Conservation (phyloP, 495 filamentous ascomycete species). For the Daldinia childiae region DNA sequence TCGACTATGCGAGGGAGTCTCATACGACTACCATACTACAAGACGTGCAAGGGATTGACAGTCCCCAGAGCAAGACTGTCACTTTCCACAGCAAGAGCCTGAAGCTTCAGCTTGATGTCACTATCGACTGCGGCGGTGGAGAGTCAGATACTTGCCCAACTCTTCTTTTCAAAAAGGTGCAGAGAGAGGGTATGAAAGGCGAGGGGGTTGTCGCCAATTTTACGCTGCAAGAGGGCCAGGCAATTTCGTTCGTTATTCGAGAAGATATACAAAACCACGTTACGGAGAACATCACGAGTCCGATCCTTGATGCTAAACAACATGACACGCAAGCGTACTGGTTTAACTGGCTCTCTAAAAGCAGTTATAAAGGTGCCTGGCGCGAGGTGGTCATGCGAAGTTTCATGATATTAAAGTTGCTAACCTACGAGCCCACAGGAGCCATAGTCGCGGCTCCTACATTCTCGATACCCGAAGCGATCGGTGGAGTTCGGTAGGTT, state of each 20-base stretch:
- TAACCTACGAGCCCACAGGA: slow-evolving; percentile 69
- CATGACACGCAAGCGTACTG: slow-evolving; percentile 72
- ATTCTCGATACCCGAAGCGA: slow-evolving; percentile 76
- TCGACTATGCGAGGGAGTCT: slow-evolving; percentile 69
- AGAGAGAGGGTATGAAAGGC: slow-evolving; percentile 60
- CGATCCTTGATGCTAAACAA: slow-evolving; percentile 66
- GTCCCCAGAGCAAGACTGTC: slow-evolving; percentile 64
- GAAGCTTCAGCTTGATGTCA: slow-evolving; percentile 71
- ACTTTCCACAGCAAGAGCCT: slow-evolving; percentile 66
- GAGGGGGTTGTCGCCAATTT: slow-evolving; percentile 68
- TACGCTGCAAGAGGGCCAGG: slow-evolving; percentile 69
- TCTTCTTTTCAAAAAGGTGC: slow-evolving; percentile 62
- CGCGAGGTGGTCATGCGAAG: slow-evolving; percentile 73
- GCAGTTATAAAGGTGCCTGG: slow-evolving; percentile 74
- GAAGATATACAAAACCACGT: slow-evolving; percentile 62
- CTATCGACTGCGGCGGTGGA: slow-evolving; percentile 65
- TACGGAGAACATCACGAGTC: slow-evolving; percentile 60
- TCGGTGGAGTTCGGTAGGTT: slow-evolving; percentile 66
- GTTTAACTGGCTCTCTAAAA: slow-evolving; percentile 75
- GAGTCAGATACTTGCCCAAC: slow-evolving; percentile 57
- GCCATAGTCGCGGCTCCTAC: slow-evolving; percentile 61
- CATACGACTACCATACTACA: slow-evolving; percentile 64
- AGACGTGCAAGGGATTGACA: slow-evolving; percentile 46
- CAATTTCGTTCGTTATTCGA: slow-evolving; percentile 71
- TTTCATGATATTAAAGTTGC: slow-evolving; percentile 74